Conservation (phyloP, 345 rosid genomes). For the Brassica nigra region DNA sequence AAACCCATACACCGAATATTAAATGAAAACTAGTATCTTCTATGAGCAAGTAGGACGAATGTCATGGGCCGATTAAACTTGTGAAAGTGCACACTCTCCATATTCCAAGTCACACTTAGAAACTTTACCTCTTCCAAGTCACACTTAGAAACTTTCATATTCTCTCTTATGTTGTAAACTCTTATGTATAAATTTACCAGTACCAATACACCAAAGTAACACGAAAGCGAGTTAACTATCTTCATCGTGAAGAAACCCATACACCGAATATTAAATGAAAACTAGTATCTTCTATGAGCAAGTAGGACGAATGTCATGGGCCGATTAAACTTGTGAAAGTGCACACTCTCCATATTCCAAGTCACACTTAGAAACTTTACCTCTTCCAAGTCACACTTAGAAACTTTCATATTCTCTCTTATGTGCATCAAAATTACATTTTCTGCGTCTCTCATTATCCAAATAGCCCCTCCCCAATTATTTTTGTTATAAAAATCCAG, state of each 20-base stretch:
- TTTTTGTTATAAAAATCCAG: background rate
- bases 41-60: too few relatives aligned
- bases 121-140: background rate
- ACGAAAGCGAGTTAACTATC: too few relatives aligned
- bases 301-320: background rate
- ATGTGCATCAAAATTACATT: background rate
- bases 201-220: too few relatives aligned
- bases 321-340: background rate
- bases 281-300: too few relatives aligned
- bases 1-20: too few relatives aligned
- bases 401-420: background rate
- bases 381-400: background rate
- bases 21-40: too few relatives aligned
- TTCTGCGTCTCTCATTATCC: background rate
- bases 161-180: background rate
- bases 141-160: background rate
- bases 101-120: too few relatives aligned
- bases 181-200: too few relatives aligned
- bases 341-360: background rate
- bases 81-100: background rate
- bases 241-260: too few relatives aligned
- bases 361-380: too few relatives aligned
- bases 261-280: too few relatives aligned
- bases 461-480: background rate
- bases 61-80: background rate